These are phyloP conservation scores for Orbilia blumenaviensis DNA, from an alignment of 2,329 filamentous ascomycete genomes.

Conservation along the genomic window DNA sequence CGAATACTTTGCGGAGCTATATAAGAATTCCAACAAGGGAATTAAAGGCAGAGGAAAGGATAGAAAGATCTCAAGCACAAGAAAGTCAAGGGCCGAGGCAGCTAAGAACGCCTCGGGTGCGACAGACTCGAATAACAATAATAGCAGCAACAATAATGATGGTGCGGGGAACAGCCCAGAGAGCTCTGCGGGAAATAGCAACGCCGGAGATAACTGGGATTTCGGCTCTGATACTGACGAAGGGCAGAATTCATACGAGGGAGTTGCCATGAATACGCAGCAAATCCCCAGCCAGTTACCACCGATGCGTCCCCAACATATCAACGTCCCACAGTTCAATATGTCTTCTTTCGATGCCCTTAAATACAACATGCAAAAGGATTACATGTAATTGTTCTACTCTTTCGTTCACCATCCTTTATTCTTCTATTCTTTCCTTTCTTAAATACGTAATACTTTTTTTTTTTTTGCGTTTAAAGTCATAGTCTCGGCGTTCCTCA, in stretches of 20 bases:
- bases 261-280: slow-evolving; percentile 40
- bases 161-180: slow-evolving; percentile 38
- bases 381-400: slow-evolving; percentile 21
- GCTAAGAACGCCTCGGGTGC: slow-evolving; percentile 52
- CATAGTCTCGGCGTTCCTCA: slow-evolving; percentile 52
- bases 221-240: slow-evolving; percentile 49
- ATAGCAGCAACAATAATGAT: slow-evolving; percentile 12
- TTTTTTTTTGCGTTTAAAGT: slow-evolving; percentile 33
- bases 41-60: slow-evolving; percentile 96
- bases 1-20: slow-evolving; percentile 84
- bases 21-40: slow-evolving; percentile 98
- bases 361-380: slow-evolving; percentile 40
- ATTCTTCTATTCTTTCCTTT: background rate
- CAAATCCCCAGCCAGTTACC: slow-evolving; percentile 50
- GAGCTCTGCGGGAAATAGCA: slow-evolving; percentile 44
- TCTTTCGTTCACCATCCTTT: background rate
- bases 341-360: slow-evolving; percentile 45
- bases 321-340: slow-evolving; percentile 43
- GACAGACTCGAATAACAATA: slow-evolving; percentile 28
- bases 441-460: slow-evolving; percentile 27
- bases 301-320: slow-evolving; percentile 48
- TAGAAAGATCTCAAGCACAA: slow-evolving; percentile 67
- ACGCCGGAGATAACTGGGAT: slow-evolving; percentile 41
- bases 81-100: slow-evolving; percentile 55
- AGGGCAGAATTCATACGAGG: slow-evolving; percentile 47